Percentiles rank a stretch among this genome's conserved stretches.
phyloP scores from a whole-genome alignment of 1,284 basidiomycete genomes.

The Xerocomus amazonicus region DNA sequence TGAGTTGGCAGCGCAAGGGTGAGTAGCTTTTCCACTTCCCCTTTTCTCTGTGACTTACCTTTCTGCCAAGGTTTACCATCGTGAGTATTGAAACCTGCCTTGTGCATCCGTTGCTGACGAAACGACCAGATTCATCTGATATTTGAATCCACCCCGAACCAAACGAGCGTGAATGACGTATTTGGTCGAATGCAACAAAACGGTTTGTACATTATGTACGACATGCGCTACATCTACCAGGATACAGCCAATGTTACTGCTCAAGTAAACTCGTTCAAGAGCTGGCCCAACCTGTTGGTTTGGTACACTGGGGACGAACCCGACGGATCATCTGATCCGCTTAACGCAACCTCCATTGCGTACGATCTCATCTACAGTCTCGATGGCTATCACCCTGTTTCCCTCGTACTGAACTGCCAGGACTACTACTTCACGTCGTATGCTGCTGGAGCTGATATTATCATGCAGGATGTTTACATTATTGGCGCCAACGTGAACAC shows the following conservation, averaged over 20 bases:
- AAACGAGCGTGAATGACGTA: constrained; percentile 44
- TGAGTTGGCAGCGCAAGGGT: constrained; percentile 62
- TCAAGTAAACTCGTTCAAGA: constrained; percentile 65
- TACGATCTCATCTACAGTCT: constrained; percentile 64
- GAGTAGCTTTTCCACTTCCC: constrained; percentile 12
- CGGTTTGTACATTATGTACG: constrained; percentile 73
- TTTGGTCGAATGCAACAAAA: constrained; percentile 66
- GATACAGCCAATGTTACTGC: constrained; percentile 56
- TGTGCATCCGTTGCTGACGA: constrained; percentile 8
- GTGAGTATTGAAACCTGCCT: constrained; percentile 16
- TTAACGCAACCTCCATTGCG: constrained; percentile 53
- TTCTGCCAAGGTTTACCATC: constrained; percentile 29
- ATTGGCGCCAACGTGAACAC: constrained; percentile 69
- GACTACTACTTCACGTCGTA: constrained; percentile 65
- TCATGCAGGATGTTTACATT: constrained; percentile 56
- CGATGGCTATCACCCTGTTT: constrained; percentile 75
- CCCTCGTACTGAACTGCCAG: constrained; percentile 74
- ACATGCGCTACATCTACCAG: constrained; percentile 68
- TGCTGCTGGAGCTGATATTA: constrained; percentile 57
- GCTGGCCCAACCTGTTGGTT: constrained; percentile 61
- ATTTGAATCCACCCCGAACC: constrained; percentile 57
- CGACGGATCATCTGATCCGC: constrained; percentile 65
- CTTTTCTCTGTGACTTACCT: constrained; percentile 3
- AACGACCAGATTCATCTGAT: constrained; percentile 57
- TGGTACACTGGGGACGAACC: constrained; percentile 81